These are phyloP conservation scores for Alternaria sp. DNA, from an alignment of 2,329 filamentous ascomycete genomes.

Conservation along the genomic window DNA sequence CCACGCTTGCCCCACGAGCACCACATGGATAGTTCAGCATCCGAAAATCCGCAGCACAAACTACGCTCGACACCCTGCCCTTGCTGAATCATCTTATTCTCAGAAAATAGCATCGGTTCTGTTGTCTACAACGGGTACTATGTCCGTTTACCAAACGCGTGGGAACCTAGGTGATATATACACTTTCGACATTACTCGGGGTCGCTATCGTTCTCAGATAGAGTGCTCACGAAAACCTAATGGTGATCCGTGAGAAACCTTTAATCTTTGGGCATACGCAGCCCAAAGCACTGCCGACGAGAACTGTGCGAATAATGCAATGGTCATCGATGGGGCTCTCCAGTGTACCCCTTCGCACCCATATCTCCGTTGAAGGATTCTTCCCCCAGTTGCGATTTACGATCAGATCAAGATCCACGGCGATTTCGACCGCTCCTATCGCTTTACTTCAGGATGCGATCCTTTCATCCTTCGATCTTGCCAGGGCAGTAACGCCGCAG, in stretches of 20 bases:
- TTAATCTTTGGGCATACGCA: not conserved
- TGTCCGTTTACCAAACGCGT: not conserved
- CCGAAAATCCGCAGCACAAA: not conserved
- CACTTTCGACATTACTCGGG: not conserved
- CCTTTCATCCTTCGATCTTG: not conserved
- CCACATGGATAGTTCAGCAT: not conserved
- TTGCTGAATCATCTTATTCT: not conserved
- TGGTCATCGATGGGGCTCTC: not conserved
- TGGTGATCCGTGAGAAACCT: not conserved
- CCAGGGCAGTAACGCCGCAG: not conserved
- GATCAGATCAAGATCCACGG: not conserved
- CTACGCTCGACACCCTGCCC: not conserved
- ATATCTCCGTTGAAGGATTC: not conserved
- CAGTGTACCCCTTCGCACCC: not conserved
- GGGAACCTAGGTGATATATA: not conserved
- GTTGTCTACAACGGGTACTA: not conserved
- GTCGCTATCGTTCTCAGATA: not conserved
- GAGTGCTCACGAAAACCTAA: not conserved
- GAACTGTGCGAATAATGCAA: not conserved
- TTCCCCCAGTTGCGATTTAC: not conserved
- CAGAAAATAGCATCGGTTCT: not conserved
- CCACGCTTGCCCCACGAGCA: slow-evolving; percentile 1
- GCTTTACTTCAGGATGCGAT: not conserved
- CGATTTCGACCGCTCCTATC: not conserved
- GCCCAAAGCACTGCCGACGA: not conserved